A percentile compares a stretch with the other conserved stretches of the same genome.
These are phyloP conservation scores for Coccomyxa sp. DNA, from an alignment of 139 green algal species.

Conservation along the genomic window DNA sequence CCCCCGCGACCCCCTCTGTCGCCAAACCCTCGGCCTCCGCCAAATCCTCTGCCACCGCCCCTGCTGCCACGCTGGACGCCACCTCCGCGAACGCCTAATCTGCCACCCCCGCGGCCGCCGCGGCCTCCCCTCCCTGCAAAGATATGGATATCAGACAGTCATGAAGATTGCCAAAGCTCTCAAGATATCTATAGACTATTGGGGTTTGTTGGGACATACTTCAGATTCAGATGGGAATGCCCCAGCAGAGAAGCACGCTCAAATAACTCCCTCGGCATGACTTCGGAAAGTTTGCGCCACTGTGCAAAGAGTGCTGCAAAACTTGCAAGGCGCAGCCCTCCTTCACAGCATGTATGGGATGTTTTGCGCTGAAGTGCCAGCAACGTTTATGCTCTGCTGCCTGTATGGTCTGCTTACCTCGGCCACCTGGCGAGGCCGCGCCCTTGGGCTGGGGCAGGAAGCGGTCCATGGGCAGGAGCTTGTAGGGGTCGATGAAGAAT, in stretches of 20 bases:
- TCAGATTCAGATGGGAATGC: too few species aligned
- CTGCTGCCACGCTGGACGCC: constrained; percentile 19
- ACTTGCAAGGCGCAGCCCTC: too few species aligned
- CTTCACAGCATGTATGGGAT: too few species aligned
- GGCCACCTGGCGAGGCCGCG: too few species aligned
- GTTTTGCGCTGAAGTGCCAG: too few species aligned
- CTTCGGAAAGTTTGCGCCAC: too few species aligned
- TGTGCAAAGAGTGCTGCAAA: too few species aligned
- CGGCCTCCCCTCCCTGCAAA: neutral
- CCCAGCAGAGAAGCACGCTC: too few species aligned
- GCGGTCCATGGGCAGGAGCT: constrained; percentile 81
- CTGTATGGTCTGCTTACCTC: too few species aligned
- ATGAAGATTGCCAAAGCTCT: neutral
- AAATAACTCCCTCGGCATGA: too few species aligned
- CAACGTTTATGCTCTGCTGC: too few species aligned
- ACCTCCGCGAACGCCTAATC: constrained; percentile 13
- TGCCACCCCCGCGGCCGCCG: neutral
- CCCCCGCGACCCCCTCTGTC: neutral
- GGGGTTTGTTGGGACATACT: too few species aligned
- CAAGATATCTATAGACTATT: neutral
- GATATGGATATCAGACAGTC: neutral
- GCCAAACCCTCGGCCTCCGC: constrained; percentile 9
- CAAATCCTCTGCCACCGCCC: constrained; percentile 23
- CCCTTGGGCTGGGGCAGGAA: constrained; percentile 89
- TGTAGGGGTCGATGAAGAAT: constrained; percentile 96